Conservation (phyloP, 306 rosid species). For the cucumber (Cucumis sativus) region DNA sequence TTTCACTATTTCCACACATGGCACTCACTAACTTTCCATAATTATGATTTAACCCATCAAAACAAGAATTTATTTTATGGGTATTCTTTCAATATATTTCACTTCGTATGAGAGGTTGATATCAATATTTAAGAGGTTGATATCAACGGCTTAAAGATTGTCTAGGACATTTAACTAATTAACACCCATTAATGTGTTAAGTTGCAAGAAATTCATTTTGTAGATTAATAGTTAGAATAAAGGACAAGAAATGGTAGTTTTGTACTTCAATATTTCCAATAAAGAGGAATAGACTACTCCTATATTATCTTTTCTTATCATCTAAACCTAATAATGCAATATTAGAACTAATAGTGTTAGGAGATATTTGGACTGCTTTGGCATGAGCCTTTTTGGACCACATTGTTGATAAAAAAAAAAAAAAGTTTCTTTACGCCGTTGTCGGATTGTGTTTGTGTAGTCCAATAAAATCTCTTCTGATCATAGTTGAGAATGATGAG, state of each 20-base stretch:
- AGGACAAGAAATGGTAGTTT: background rate
- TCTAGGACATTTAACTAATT: no score
- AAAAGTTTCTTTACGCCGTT: background rate
- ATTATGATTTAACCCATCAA: background rate
- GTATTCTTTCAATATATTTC: background rate
- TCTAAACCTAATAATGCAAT: background rate
- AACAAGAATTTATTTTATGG: background rate
- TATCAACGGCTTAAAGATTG: no score
- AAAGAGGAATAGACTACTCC: background rate
- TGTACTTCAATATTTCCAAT: background rate
- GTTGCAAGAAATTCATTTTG: background rate
- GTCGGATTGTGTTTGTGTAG: background rate
- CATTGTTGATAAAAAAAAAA: background rate
- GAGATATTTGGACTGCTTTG: background rate
- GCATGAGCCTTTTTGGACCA: background rate
- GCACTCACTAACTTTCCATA: background rate
- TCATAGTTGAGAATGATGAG: background rate
- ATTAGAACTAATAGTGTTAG: background rate
- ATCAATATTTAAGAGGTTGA: no score
- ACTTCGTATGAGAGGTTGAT: background rate
- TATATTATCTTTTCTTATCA: background rate
- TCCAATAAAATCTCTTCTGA: background rate
- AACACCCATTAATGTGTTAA: background rate
- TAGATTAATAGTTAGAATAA: background rate
- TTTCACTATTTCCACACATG: slow-evolving; percentile 21